Percentiles rank a stretch among this genome's conserved stretches.
phyloP scores from a whole-genome alignment of 805 yeast genomes.

The Saccharomycopsis capsularis region DNA sequence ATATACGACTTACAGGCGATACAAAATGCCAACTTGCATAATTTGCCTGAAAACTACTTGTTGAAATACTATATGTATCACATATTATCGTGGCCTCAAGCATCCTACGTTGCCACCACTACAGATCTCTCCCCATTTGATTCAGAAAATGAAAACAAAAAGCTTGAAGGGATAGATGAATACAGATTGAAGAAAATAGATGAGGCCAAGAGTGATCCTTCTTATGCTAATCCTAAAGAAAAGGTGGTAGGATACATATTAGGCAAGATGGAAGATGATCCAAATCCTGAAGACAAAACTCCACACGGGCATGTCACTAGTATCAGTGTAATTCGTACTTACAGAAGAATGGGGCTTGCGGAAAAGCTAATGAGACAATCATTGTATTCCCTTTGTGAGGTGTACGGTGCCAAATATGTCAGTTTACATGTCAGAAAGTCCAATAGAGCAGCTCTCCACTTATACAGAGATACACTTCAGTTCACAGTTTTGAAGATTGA shows the following conservation, averaged over 20 bases:
- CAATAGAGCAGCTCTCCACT: slow-evolving; percentile 87
- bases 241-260: slow-evolving; percentile 92
- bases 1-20: slow-evolving; percentile 84
- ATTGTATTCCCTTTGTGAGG: slow-evolving; percentile 71
- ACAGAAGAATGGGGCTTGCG: slow-evolving; percentile 92
- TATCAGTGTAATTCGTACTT: slow-evolving; percentile 89
- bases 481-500: slow-evolving; percentile 82
- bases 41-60: slow-evolving; percentile 91
- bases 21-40: slow-evolving; percentile 90
- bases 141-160: slow-evolving; percentile 23
- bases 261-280: slow-evolving; percentile 96
- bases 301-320: slow-evolving; percentile 94
- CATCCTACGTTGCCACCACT: slow-evolving; percentile 90
- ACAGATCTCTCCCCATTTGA: slow-evolving; percentile 40
- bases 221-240: slow-evolving; percentile 56
- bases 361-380: slow-evolving; percentile 85
- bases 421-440: slow-evolving; percentile 90
- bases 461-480: slow-evolving; percentile 76
- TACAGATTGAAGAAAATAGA: slow-evolving; percentile 11
- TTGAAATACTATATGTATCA: slow-evolving; percentile 92
- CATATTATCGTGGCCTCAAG: slow-evolving; percentile 94
- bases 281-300: slow-evolving; percentile 62
- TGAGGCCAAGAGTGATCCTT: slow-evolving; percentile 46
- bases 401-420: slow-evolving; percentile 74
- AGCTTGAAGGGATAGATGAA: slow-evolving; percentile 23